Evolutionary conservation across 2,329 filamentous ascomycete species (phyloP).

Genomic region (Colletotrichum camelliae): DNA sequence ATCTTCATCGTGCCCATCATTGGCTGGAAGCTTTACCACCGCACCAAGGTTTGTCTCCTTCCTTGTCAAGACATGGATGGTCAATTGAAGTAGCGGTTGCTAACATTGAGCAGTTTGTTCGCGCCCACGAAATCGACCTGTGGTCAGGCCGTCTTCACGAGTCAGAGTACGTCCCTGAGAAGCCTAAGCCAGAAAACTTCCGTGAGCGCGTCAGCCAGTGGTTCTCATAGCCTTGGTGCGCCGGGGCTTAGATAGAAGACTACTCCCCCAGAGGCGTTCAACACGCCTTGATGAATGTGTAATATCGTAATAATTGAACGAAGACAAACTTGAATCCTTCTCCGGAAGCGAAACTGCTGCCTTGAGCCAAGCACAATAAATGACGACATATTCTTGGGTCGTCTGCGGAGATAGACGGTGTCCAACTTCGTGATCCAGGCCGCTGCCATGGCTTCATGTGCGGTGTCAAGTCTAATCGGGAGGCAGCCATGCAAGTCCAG

Average conservation of each 20-base stretch:
- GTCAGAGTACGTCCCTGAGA: conserved; percentile 10
- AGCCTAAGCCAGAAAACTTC: conserved; percentile 10
- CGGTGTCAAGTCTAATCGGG: background rate
- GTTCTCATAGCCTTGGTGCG: conserved; percentile 2
- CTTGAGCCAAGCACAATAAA: background rate
- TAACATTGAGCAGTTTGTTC: conserved; percentile 23
- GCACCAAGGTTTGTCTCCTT: conserved; percentile 5
- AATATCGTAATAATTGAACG: background rate
- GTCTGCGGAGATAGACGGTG: background rate
- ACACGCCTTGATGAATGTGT: background rate
- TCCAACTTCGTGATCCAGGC: background rate
- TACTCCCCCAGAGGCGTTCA: background rate
- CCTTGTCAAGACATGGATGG: fast-evolving
- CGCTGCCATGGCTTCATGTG: background rate
- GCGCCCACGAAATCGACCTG: conserved; percentile 28
- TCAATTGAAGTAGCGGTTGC: background rate
- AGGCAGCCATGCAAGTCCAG: background rate
- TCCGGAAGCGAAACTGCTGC: background rate
- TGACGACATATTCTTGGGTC: background rate
- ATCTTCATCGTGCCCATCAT: conserved; percentile 57
- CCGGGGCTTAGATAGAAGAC: background rate
- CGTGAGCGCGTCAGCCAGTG: conserved; percentile 12
- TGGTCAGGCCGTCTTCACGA: conserved; percentile 29
- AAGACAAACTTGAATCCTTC: background rate
- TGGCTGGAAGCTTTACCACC: conserved; percentile 39